These are phyloP conservation scores for Eustoma russellianum DNA, from an alignment of 257 asterid species.

Conservation along the genomic window DNA sequence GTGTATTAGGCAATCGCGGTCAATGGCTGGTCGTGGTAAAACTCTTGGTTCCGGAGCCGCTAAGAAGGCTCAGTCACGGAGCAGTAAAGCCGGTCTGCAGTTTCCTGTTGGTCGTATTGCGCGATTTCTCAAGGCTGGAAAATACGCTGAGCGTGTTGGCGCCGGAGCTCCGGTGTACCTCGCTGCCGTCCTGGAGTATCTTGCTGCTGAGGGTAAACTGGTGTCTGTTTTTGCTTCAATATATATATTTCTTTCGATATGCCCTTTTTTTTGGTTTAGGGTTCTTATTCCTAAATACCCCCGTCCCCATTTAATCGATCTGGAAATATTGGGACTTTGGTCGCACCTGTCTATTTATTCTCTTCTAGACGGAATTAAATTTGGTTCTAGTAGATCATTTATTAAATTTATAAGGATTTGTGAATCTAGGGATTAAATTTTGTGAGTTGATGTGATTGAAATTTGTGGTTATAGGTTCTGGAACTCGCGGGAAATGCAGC, in stretches of 20 bases:
- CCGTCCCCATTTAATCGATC: not conserved
- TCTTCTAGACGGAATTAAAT: not conserved
- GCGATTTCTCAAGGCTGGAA: slow-evolving; percentile 70
- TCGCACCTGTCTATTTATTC: too few relatives aligned
- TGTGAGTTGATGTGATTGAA: not conserved
- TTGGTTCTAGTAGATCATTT: too few relatives aligned
- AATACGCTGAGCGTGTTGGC: slow-evolving; percentile 72
- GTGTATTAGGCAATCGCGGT: not conserved
- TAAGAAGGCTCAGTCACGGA: slow-evolving; percentile 56
- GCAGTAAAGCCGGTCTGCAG: slow-evolving; percentile 67
- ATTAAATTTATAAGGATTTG: slow-evolving; percentile 5
- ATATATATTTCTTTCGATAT: not conserved
- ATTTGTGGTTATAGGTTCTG: slow-evolving; percentile 28
- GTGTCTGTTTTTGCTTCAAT: too few relatives aligned
- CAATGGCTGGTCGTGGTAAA: slow-evolving; percentile 77
- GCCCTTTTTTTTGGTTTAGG: not conserved
- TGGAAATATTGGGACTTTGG: too few relatives aligned
- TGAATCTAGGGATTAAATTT: not conserved
- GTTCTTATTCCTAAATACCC: not conserved
- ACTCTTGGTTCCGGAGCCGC: slow-evolving; percentile 61
- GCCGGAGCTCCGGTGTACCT: slow-evolving; percentile 85
- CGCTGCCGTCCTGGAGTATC: slow-evolving; percentile 68
- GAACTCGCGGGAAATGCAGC: slow-evolving; percentile 79
- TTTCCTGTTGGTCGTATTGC: slow-evolving; percentile 82
- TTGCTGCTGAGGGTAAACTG: slow-evolving; percentile 56